Evolutionary conservation across 108 stramenopile genomes (phyloP).

Genomic region (Nitzschia sp.): DNA sequence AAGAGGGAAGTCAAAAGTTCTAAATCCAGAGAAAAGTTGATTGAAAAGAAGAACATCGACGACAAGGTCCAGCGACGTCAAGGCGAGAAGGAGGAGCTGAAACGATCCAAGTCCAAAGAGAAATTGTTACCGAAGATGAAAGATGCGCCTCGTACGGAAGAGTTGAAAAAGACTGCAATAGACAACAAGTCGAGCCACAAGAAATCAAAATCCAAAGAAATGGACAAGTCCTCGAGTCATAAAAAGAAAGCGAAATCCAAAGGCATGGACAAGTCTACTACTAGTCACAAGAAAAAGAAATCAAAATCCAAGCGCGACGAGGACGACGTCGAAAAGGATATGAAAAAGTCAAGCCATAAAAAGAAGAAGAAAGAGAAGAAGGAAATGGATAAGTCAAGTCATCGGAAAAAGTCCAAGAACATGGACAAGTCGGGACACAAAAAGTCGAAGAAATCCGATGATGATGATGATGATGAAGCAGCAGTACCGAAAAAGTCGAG

Average conservation of each 20-base stretch:
- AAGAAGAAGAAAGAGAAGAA: not conserved
- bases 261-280: not conserved
- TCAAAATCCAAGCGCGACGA: not conserved
- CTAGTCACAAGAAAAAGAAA: not conserved
- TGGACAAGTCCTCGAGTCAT: conserved; percentile 6
- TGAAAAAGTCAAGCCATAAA: not conserved
- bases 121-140: too few relatives aligned
- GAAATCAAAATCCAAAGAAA: not conserved
- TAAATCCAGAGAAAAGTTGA: not conserved
- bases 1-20: not conserved
- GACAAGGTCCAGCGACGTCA: too few relatives aligned
- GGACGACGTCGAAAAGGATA: not conserved
- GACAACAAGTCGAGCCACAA: conserved; percentile 3
- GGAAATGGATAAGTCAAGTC: not conserved
- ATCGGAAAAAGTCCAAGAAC: not conserved
- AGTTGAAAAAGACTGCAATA: too few relatives aligned
- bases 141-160: too few relatives aligned
- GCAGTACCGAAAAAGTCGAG: not conserved
- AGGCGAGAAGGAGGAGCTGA: too few relatives aligned
- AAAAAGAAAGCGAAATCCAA: not conserved
- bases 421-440: conserved; percentile 9
- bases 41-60: not conserved
- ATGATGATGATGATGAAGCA: not conserved
- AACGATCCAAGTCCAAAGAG: not conserved
- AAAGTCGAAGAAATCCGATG: not conserved